Base-by-base conservation (phyloP, 495 filamentous ascomycete species). In the Paragyromitra xinjiangensis region DNA sequence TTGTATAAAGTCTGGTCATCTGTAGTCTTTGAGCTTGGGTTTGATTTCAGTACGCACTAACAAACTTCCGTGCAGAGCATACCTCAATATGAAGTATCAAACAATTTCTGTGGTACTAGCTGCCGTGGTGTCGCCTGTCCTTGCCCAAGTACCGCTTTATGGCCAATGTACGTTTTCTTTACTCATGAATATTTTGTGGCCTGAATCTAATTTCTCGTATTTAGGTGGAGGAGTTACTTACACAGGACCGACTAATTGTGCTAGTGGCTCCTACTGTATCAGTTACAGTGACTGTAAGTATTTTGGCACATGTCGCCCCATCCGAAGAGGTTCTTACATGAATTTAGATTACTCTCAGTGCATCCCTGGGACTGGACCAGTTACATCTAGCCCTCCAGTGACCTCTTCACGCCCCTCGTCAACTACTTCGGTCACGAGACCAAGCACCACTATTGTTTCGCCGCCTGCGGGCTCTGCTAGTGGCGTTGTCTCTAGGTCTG, bases 401-500 rank as follows among this genome's bases (percentile, higher is more conserved):
- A 70, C 53, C 14, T 37, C 67, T 1, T 16, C 40, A 44, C 34
- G 61, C 7, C 56, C 37, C 19, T 29, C 73, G 6, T 37, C 75
- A 19, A 64, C 53, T 16, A 66, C 67, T 1, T 3, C 40, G 42
- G 34, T 29, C 0, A 8, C 37, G 8, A 51, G 34, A 19, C 50
- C 51, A 72, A 63, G n/a, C 1, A 64, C 64, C 12, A 71, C 61
- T 6, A 26, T 44, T 9, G 42, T 50, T 14, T 24, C 48, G 0
- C 55, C 64, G 50, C 61, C 61, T 6, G 24, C 40, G 12, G 16
- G 63, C 12, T 78, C 64, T 6, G 78, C 80, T 0, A 79, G 78
- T 58, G 85, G 82, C 3, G 88, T 88, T 67, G 84, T 88, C 6
- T 85, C 83, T 8, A 85, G 84, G 0, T 83, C 86, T 7, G 89